Base-by-base conservation (phyloP, 2,329 filamentous ascomycete genomes). In the Arthrinium puccinioides region DNA sequence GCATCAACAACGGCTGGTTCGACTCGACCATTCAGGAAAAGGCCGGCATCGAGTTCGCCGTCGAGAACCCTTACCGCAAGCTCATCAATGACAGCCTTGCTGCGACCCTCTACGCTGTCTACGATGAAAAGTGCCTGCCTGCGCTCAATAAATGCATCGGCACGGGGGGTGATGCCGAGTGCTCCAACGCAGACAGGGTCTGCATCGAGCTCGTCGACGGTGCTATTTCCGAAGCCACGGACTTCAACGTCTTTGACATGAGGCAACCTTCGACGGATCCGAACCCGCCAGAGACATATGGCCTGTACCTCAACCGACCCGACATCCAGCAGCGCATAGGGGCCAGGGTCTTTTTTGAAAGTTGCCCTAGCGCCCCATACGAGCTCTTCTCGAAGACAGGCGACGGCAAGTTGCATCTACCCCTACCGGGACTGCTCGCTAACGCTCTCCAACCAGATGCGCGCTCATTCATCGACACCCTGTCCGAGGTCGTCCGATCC, bases 401-500 rank as follows among this genome's bases (percentile, higher is more conserved):
- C 32, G 38, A 42, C 18, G 19, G 36, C 34, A 33, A 27, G 20
- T 39, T 19, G n/a, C 37, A 35, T 9, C 34, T 42, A 20, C 38
- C 28, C 25, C n/a, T 24, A 20, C 3, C 15, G 18, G 15, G 9
- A 21, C 37, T 41, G 32, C 39, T 11, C 32, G 15, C 27, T 41
- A 25, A 31, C 41, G 42, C 14, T 48, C 41, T 3, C 13, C 3
- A 29, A 14, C 14, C 34, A 63, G 60, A 61, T 34, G 50, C 62
- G 13, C 63, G 66, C 13, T 69, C 66, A 18, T 67, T 70, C 46
- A 52, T 72, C 11, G 45, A 56, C 3, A 57, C 57, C 1, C 54
- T 75, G 9, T 62, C 63, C 1, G 50, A 57, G 2, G 62, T 76
- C 3, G 63, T 74, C 14, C 55, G 66, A 43, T 63, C 62, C 7